phyloP scores from a whole-genome alignment of 225 moss, liverwort and hornwort genomes.

The Takakia lepidozioides region DNA sequence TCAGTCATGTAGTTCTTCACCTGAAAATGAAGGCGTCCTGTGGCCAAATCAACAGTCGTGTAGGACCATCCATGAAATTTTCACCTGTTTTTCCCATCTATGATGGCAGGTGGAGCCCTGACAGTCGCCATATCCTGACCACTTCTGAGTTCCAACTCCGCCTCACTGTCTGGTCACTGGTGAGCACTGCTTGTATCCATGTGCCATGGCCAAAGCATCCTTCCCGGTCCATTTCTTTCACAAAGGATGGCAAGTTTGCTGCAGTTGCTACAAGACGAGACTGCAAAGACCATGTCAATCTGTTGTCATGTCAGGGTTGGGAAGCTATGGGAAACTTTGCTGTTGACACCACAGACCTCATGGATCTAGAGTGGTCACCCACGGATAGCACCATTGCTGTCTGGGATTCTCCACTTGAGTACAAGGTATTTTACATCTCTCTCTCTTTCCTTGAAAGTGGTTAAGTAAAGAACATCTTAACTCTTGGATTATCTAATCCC shows the following conservation, averaged over 20 bases:
- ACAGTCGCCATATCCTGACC: constrained; percentile 87
- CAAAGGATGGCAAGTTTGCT: constrained; percentile 70
- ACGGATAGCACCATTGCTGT: constrained; percentile 87
- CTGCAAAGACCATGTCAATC: constrained; percentile 77
- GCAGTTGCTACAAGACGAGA: constrained; percentile 79
- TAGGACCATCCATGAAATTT: no score
- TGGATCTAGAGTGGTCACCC: constrained; percentile 97
- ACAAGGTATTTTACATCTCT: constrained; percentile 48
- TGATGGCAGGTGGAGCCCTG: constrained; percentile 65
- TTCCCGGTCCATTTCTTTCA: constrained; percentile 63
- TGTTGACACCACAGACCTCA: constrained; percentile 65
- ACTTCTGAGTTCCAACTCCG: constrained; percentile 87
- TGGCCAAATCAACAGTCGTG: no score
- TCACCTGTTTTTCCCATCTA: no score
- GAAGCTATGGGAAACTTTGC: constrained; percentile 84
- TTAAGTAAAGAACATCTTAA: no score
- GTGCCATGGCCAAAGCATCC: constrained; percentile 86
- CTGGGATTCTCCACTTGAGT: constrained; percentile 97
- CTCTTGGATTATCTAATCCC: no score
- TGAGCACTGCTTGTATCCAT: constrained; percentile 86
- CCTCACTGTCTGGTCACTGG: constrained; percentile 82
- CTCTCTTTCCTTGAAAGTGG: no score
- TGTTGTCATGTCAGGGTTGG: constrained; percentile 83
- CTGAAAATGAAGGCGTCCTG: no score
- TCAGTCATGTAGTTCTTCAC: no score